A percentile compares a stretch with the other conserved stretches of the same genome.
phyloP scores from a whole-genome alignment of 805 yeast genomes.

The Ogataea paraovalis region DNA sequence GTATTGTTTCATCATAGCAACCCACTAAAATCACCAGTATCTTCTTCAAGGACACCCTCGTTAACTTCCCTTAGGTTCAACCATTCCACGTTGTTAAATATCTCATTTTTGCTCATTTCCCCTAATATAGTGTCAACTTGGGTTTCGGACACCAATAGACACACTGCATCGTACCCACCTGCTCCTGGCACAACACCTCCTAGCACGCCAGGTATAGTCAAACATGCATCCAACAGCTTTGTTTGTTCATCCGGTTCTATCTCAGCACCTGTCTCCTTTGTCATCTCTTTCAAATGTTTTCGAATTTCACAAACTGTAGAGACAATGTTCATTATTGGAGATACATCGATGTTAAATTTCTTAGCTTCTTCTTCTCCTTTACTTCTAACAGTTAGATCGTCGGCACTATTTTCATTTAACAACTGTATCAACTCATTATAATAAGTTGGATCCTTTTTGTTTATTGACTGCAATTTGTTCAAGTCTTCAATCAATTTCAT shows the following conservation, averaged over 20 bases:
- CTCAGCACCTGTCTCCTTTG: slow-evolving; percentile 70
- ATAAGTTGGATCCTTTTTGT: slow-evolving; percentile 26
- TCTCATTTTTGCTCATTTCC: slow-evolving; percentile 15
- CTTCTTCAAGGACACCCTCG: slow-evolving; percentile 52
- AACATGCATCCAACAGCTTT: slow-evolving; percentile 53
- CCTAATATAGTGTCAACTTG: slow-evolving; percentile 34
- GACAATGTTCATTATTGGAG: slow-evolving; percentile 33
- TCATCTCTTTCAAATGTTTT: slow-evolving; percentile 51
- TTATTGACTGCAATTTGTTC: slow-evolving; percentile 33
- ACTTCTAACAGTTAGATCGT: slow-evolving; percentile 10
- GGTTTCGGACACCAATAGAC: slow-evolving; percentile 56
- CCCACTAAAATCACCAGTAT: slow-evolving; percentile 30
- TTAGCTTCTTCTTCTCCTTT: too few relatives aligned
- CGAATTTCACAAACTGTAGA: slow-evolving; percentile 51
- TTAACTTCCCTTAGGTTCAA: slow-evolving; percentile 60
- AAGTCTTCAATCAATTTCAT: slow-evolving; percentile 49
- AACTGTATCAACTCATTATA: slow-evolving; percentile 33
- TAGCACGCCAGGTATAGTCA: slow-evolving; percentile 63
- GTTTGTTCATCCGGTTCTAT: slow-evolving; percentile 85
- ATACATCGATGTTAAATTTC: slow-evolving; percentile 6
- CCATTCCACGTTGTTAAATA: slow-evolving; percentile 57
- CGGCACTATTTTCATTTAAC: slow-evolving; percentile 14
- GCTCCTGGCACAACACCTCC: slow-evolving; percentile 99
- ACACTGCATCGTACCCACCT: slow-evolving; percentile 94
- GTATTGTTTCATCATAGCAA: slow-evolving; percentile 8